A percentile compares a stretch with the other conserved stretches of the same genome.
phyloP scores from a whole-genome alignment of 108 stramenopile genomes.

The Cafeteria roenbergensis region DNA sequence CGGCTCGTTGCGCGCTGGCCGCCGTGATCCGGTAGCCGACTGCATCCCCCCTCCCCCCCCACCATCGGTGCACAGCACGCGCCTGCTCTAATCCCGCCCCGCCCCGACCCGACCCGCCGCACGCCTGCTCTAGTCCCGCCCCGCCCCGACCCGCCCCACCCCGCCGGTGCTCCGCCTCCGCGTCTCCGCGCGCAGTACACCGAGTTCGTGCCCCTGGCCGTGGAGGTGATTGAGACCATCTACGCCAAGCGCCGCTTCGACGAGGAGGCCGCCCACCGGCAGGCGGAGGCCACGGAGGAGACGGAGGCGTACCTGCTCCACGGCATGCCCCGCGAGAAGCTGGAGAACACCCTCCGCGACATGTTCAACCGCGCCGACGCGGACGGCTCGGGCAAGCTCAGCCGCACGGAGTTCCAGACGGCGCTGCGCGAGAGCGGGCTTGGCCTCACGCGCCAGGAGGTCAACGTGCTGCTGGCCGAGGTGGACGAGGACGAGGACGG shows the following conservation, averaged over 20 bases:
- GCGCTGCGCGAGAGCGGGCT: not conserved
- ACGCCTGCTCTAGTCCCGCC: no score
- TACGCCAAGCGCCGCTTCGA: not conserved
- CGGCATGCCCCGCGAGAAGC: not conserved
- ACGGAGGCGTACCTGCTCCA: not conserved
- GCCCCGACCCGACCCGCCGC: no score
- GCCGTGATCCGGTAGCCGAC: no score
- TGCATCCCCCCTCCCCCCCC: no score
- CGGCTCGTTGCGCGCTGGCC: no score
- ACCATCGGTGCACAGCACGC: no score
- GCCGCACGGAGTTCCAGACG: not conserved
- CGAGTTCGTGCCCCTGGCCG: conserved; percentile 1
- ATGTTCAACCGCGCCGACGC: not conserved
- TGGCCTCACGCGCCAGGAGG: not conserved
- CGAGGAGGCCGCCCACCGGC: no score
- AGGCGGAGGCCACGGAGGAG: not conserved
- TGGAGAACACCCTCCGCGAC: not conserved
- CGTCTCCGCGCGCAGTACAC: no score
- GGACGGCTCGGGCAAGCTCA: not conserved
- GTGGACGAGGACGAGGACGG: not conserved
- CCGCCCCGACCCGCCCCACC: no score
- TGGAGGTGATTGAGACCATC: not conserved
- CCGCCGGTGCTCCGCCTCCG: no score
- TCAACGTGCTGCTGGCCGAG: not conserved
- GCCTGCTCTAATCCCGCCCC: no score